Base-by-base conservation (phyloP, 78 protist genomes). In the Dictyostelium intermedium region DNA sequence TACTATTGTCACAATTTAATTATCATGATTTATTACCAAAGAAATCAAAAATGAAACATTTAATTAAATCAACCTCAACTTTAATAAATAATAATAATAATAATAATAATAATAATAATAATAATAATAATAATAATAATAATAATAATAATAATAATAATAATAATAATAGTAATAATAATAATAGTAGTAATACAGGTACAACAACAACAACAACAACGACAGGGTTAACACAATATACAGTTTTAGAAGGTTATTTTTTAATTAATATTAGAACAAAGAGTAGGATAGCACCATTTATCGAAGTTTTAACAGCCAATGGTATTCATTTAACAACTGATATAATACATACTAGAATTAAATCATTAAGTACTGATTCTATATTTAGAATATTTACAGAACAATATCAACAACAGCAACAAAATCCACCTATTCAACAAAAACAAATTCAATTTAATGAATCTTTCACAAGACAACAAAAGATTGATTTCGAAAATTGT, bases 1-100 rank as follows among this genome's bases (percentile, higher is more conserved):
- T 66, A 27, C 34, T 66, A 27, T 66, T 66, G 0, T 27, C 32
- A 66, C 74, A 66, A 66, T 66, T 66, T 30, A 66, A 66, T 11
- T 66, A 66, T 66, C 74, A 66, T 66, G 74, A 30, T 25, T 11
- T 66, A 66, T 66, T 66, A 66, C 74, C 74, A 66, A 66, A 66
- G 35, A 66, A 66, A 66, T 66, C 74, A 27, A 66, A 66, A 66
- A 11, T 66, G 9, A 66, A 66, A 66, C 34, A 66, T 11, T 5
- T 66, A 66, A 25, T 66, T 66, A 66, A 66, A 66, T 30, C 74
- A 66, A 66, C 2, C 11, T 11, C 74, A 27, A 8, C 35, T 9
- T 9, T 8, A n/a, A 60, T n/a, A 18, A 60, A 18, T 60, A 60
- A 0, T 7, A 60, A 18, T n/a, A 60, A 60, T n/a, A 60, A 60